Evolutionary conservation across 2,329 filamentous ascomycete genomes (phyloP).

Genomic region (Diatrype stigma): DNA sequence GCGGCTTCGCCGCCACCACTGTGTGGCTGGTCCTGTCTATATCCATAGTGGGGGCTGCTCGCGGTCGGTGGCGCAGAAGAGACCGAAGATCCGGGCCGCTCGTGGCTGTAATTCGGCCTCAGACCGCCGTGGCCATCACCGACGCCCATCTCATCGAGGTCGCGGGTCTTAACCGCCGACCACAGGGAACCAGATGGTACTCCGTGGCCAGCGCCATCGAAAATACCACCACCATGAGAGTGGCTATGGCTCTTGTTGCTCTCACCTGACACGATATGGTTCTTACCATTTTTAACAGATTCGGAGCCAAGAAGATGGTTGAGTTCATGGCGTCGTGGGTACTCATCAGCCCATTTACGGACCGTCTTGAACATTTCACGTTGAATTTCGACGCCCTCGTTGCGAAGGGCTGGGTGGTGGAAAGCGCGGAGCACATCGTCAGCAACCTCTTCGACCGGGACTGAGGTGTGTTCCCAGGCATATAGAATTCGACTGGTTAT

Average conservation of each 20-base stretch:
- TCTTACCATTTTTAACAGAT: conserved; percentile 77
- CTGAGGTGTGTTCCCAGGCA: conserved; percentile 84
- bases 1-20: conserved; percentile 15
- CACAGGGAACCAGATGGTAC: conserved; percentile 57
- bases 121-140: conserved; percentile 31
- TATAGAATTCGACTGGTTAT: conserved; percentile 75
- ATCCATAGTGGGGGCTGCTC: conserved; percentile 34
- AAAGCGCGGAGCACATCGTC: conserved; percentile 78
- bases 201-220: conserved; percentile 44
- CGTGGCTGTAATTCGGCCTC: conserved; percentile 28
- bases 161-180: conserved; percentile 56
- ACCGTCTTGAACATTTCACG: conserved; percentile 86
- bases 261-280: conserved; percentile 55
- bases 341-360: conserved; percentile 70
- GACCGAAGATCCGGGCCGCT: conserved; percentile 28
- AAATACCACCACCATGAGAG: conserved; percentile 36
- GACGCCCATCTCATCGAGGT: conserved; percentile 52
- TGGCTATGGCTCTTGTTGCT: conserved; percentile 35
- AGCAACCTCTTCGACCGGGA: conserved; percentile 78
- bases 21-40: conserved; percentile 30
- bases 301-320: conserved; percentile 76
- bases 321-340: conserved; percentile 62
- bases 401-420: conserved; percentile 82
- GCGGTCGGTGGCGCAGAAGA: conserved; percentile 24
- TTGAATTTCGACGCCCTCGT: conserved; percentile 74